phyloP scores from a whole-genome alignment of 169 alveolate genomes.

The Plasmodium gonderi region DNA sequence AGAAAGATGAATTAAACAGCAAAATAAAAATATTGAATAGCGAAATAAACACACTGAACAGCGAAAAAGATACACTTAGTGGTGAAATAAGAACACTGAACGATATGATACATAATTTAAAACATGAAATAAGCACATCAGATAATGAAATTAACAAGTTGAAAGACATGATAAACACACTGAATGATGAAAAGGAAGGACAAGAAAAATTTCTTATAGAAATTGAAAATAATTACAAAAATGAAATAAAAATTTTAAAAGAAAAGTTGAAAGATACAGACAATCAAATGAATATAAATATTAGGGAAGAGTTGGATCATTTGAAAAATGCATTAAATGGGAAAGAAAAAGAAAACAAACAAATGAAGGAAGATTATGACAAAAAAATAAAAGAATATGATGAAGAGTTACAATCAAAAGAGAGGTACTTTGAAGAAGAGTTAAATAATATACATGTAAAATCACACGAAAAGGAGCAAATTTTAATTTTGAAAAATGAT shows the following conservation, averaged over 20 bases:
- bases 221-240: slow-evolving; percentile 21
- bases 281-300: background rate
- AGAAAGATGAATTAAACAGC: background rate
- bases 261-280: slow-evolving; percentile 13
- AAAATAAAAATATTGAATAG: slow-evolving; percentile 9
- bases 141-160: slow-evolving; percentile 11
- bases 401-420: slow-evolving; percentile 1
- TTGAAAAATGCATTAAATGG: background rate
- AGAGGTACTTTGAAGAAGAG: slow-evolving; percentile 19
- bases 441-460: slow-evolving; percentile 5
- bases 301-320: background rate
- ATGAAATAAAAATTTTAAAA: slow-evolving; percentile 22
- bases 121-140: background rate
- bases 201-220: slow-evolving; percentile 7
- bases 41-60: slow-evolving; percentile 3
- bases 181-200: slow-evolving; percentile 12
- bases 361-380: slow-evolving; percentile 20
- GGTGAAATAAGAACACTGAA: background rate
- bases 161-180: background rate
- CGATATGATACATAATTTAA: slow-evolving; percentile 3
- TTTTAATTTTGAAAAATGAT: slow-evolving; percentile 9
- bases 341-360: slow-evolving; percentile 9
- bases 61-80: slow-evolving; percentile 5
- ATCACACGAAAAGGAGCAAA: slow-evolving; percentile 32
- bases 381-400: slow-evolving; percentile 1